Base-by-base conservation (phyloP, 768 basidiomycete species). In the Boletus edulis region DNA sequence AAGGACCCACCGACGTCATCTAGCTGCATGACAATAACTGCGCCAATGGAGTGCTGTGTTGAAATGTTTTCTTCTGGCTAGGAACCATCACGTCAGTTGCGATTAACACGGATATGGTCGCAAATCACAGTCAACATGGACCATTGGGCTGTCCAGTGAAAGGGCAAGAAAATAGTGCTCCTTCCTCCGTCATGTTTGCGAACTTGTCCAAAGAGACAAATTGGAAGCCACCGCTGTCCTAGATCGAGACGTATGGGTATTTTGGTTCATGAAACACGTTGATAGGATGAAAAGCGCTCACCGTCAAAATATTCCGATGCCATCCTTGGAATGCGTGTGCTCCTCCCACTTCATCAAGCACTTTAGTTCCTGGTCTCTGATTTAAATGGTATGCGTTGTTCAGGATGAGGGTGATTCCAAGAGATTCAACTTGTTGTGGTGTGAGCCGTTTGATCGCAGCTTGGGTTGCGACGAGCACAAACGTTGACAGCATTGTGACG, bases 401-500 rank as follows among this genome's bases (percentile, higher is more conserved):
- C 48, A 95, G 76, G 38, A 94, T 88, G 52, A 95, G 78, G 1
- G 88, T 89, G 43, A 94, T 78, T 1, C 91, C 91, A 1, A 94
- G 78, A 3, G 85, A 77, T 67, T 94, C 89, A 37, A 89, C 84
- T 72, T 94, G 90, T 55, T 90, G 87, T 18, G 90, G 72, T 6
- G 91, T 92, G n/a, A 95, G 73, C 4, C 92, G 91, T 71, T 96
- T 96, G 66, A 95, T 91, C 7, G 92, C 89, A 17, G 88, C 91
- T 67, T 95, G 93, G 5, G 93, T 95, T 3, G 91, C 92, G 10
- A 94, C 91, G 4, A 92, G 93, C 93, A 94, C 94, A 63, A 95
- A 95, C 0, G 92, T 91, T 3, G 92, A 93, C 18, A 94, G 75
- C 78, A 87, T 83, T 2, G 91, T 94, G 38, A 80, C 73, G 10